Base-by-base conservation (phyloP, 2,329 filamentous ascomycete species). In the Phaeosphaeria sp. region DNA sequence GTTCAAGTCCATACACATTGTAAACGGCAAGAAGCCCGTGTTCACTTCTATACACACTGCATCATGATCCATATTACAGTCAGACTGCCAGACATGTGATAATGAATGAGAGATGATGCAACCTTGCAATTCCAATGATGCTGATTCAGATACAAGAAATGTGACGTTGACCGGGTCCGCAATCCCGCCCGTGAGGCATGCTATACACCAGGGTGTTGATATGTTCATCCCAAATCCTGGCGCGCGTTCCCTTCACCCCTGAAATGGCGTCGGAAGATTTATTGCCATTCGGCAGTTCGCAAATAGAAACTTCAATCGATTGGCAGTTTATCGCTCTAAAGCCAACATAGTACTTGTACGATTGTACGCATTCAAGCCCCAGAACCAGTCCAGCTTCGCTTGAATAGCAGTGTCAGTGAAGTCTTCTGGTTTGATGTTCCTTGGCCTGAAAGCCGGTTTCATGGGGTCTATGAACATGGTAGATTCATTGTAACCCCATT, bases 391-490 rank as follows among this genome's bases (percentile, higher is more conserved):
- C 18, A 76, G 60, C 56, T 74, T 77, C 20, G 58, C 52, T 18
- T 56, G 21, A 43, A 78, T 74, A 0, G 71, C 69, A 0, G 62
- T 56, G 6, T 62, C 54, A 0, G 68, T 69, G 50, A 67, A 74
- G 30, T 74, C 73, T 20, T 55, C 68, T 0, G 63, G 33, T 3
- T 56, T 59, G 53, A 67, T 64, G 15, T 63, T 23, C 49, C 70
- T 74, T 6, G 71, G 67, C 17, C 69, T 60, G 60, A 72, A 75
- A 36, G 62, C 51, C 0, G 67, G 66, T 42, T 72, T 55, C 68
- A 74, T 71, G 6, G 71, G 72, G 42, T 74, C 69, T 30, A 75
- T 72, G 62, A 75, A 72, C 17, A 63, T 30, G 5, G 74, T 77
- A 18, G 65, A 62, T 7, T 72, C 67, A 49, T 67, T 58, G 54